Base-by-base conservation (phyloP, 106 monocot genomes). In the Platanthera zijinensis region DNA sequence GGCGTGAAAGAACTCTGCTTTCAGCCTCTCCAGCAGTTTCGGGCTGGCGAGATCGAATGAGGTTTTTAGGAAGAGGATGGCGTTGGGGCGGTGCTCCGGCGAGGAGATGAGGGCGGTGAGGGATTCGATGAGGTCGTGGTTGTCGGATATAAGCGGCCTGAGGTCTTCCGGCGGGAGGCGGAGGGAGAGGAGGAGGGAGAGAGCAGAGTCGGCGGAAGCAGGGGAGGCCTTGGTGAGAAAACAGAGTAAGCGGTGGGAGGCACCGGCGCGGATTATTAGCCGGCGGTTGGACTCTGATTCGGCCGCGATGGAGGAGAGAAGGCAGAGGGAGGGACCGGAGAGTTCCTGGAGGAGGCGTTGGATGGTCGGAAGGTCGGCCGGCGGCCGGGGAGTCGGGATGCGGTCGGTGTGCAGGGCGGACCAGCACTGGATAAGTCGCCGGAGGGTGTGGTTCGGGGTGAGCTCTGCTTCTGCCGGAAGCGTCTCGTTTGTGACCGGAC, bases 391-490 rank as follows among this genome's bases (percentile, higher is more conserved):
- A 10, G 87, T 85, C 8, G 87, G 87, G 74, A 88, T 74, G 4
- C 87, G 80, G 69, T 90, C 85, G 83, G 87, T 51, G 75, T 78
- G 85, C 5, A 25, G 8, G 11, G 87, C 71, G 49, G 86, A 78
- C 39, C 39, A 39, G 39, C 39, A 39, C 39, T 39, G 17, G 75
- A 95, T 95, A 75, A 95, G 79, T 75, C 83, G 80, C 25, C 79
- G 76, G 84, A 95, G 89, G 72, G 87, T 92, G 80, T 84, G 80
- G 83, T 95, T 95, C 11, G 95, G 95, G 21, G 76, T 95, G 77
- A 95, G 85, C 22, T 90, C 86, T 18, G 80, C 69, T 77, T 47
- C 84, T 39, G 39, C 17, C 81, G 50, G 45, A 95, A 80, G 10
- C 2, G 39, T n/a, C 86, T 89, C 89, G 87, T 92, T 32, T 3